phyloP scores from a whole-genome alignment of 1,284 basidiomycete species.

The Vanrija sp. region DNA sequence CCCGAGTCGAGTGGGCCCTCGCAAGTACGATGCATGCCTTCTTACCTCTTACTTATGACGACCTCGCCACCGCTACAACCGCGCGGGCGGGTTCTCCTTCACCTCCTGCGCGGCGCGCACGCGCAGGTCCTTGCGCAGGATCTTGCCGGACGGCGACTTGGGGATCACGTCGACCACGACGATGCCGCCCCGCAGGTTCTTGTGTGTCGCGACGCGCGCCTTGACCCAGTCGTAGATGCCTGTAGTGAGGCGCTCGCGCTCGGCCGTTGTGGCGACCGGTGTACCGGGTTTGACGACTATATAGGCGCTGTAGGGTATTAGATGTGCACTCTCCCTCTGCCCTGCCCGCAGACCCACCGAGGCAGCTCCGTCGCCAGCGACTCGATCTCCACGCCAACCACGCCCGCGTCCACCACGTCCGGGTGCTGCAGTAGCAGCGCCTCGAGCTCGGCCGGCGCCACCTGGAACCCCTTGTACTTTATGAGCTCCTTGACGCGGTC shows the following conservation, averaged over 20 bases:
- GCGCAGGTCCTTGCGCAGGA: conserved; percentile 33
- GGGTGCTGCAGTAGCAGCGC: conserved; percentile 66
- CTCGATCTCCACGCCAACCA: conserved; percentile 62
- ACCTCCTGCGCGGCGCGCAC: conserved; percentile 3
- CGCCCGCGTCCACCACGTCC: conserved; percentile 64
- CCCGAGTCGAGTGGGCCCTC: too few relatives aligned
- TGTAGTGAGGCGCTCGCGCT: conserved; percentile 48
- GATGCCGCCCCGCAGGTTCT: conserved; percentile 52
- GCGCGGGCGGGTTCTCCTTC: background rate
- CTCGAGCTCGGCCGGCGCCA: conserved; percentile 78
- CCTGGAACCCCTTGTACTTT: conserved; percentile 62
- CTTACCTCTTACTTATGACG: too few relatives aligned
- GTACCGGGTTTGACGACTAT: background rate
- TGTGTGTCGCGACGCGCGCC: conserved; percentile 53
- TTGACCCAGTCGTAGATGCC: conserved; percentile 61
- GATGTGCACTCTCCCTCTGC: background rate
- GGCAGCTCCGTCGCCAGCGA: conserved; percentile 71
- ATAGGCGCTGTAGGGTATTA: background rate
- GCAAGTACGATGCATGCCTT: too few relatives aligned
- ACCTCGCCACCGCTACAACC: background rate
- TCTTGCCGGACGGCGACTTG: conserved; percentile 46
- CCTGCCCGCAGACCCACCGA: conserved; percentile 32
- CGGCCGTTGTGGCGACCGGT: background rate
- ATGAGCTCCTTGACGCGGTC: conserved; percentile 68
- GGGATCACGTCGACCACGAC: conserved; percentile 51